Percentiles rank a stretch among this genome's conserved stretches.
These are phyloP conservation scores for Canavalia ensiformis DNA, from an alignment of 306 rosid species.

Conservation along the genomic window DNA sequence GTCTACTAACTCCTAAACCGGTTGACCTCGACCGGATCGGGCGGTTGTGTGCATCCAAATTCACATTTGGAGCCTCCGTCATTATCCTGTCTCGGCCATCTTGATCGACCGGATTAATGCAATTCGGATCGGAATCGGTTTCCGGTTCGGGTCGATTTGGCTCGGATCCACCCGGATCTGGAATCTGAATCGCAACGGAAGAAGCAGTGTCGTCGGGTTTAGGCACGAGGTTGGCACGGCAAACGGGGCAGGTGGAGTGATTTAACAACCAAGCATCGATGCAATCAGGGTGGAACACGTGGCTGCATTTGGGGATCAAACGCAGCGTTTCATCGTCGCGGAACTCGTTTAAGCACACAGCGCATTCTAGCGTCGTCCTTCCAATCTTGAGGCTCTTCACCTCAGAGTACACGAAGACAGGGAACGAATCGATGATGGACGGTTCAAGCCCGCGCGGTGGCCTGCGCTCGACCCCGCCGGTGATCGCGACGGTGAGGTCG, in stretches of 20 bases:
- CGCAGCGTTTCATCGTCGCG: slow-evolving; percentile 78
- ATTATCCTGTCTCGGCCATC: background rate
- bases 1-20: slow-evolving; percentile 45
- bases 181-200: background rate
- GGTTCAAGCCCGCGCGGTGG: slow-evolving; percentile 63
- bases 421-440: slow-evolving; percentile 62
- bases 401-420: slow-evolving; percentile 70
- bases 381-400: slow-evolving; percentile 76
- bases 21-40: slow-evolving; percentile 49
- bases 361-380: slow-evolving; percentile 68
- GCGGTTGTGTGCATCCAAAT: slow-evolving; percentile 13
- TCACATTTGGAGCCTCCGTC: background rate
- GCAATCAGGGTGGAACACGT: slow-evolving; percentile 79
- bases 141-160: background rate
- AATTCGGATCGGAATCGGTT: background rate
- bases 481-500: slow-evolving; percentile 27
- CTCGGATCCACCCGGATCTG: slow-evolving; percentile 3
- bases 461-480: background rate
- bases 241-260: slow-evolving; percentile 84
- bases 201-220: slow-evolving; percentile 53
- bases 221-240: slow-evolving; percentile 71
- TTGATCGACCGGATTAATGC: background rate
- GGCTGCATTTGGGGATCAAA: slow-evolving; percentile 79
- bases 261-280: slow-evolving; percentile 74
- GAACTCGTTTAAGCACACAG: slow-evolving; percentile 83